Evolutionary conservation across 305 asterid genomes (phyloP).

Genomic region (Fraxinus paxiana): DNA sequence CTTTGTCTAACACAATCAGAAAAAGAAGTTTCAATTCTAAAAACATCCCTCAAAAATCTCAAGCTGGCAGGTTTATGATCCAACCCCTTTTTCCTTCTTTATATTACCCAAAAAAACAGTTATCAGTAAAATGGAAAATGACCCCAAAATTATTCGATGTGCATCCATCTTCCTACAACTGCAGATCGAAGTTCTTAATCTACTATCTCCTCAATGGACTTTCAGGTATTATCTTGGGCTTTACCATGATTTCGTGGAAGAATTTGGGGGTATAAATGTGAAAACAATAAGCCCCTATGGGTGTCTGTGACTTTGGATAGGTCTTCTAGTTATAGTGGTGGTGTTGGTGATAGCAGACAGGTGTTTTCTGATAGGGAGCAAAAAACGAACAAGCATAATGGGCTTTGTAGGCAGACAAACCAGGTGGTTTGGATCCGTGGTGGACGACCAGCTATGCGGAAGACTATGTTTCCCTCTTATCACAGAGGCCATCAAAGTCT

Average conservation of each 20-base stretch:
- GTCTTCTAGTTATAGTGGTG: constrained; percentile 19
- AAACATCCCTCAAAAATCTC: constrained; percentile 18
- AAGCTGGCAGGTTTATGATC: not conserved
- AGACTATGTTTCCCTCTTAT: constrained; percentile 91
- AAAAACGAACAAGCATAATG: constrained; percentile 70
- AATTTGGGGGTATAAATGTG: constrained; percentile 38
- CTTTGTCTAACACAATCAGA: constrained; percentile 18
- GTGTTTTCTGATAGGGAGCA: constrained; percentile 33
- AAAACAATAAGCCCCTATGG: constrained; percentile 50
- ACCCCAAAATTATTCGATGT: constrained; percentile 67
- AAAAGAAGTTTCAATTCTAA: not conserved
- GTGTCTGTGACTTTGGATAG: constrained; percentile 81
- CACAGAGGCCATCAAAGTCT: constrained; percentile 48
- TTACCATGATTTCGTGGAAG: constrained; percentile 38
- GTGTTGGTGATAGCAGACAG: not conserved
- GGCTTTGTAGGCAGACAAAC: constrained; percentile 91
- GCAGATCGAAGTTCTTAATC: constrained; percentile 52
- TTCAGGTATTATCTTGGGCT: constrained; percentile 42
- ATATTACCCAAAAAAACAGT: not conserved
- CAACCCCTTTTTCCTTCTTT: not conserved
- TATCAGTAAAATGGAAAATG: constrained; percentile 32
- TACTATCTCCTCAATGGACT: not conserved
- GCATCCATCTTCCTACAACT: constrained; percentile 38
- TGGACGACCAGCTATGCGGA: constrained; percentile 64
- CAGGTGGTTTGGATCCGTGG: constrained; percentile 68